These are phyloP conservation scores for Verticillium nonalfalfae DNA, from an alignment of 2,329 filamentous ascomycete species.

Conservation along the genomic window DNA sequence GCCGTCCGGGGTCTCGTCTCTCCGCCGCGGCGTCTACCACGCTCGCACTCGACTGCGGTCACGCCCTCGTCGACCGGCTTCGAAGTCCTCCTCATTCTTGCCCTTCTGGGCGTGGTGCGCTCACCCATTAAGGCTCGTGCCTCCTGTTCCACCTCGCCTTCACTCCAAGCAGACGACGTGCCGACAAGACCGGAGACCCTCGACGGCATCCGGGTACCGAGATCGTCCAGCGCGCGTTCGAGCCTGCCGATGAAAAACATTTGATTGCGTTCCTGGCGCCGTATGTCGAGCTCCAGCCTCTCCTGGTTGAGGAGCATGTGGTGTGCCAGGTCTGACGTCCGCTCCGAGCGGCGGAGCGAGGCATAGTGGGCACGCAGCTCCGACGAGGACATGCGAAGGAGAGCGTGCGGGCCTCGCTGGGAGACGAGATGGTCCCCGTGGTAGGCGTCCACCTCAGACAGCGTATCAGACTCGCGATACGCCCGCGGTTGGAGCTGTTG, in stretches of 20 bases:
- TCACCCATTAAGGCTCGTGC: neutral
- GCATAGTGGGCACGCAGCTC: slow-evolving; percentile 10
- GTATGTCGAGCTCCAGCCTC: slow-evolving; percentile 9
- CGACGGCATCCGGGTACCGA: neutral
- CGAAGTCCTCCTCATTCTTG: neutral
- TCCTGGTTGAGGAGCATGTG: slow-evolving; percentile 12
- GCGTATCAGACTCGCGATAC: neutral
- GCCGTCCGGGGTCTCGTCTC: neutral
- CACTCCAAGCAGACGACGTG: neutral
- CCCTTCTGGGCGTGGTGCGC: neutral
- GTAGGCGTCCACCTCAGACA: neutral
- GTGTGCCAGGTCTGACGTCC: slow-evolving; percentile 8
- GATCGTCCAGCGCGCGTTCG: slow-evolving; percentile 1
- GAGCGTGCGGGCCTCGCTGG: neutral
- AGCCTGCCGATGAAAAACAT: slow-evolving; percentile 9
- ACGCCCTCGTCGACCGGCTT: neutral
- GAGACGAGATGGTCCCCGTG: neutral
- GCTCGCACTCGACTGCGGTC: neutral
- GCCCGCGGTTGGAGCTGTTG: neutral
- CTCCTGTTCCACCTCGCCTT: neutral
- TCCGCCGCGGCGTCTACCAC: neutral
- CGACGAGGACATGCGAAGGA: slow-evolving; percentile 4
- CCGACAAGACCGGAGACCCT: neutral
- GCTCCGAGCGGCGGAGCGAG: slow-evolving; percentile 3
- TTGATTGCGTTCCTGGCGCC: slow-evolving; percentile 9